Evolutionary conservation across 176 grass and related monocot species (phyloP), one percentile per base, ranked within the genome.

Genomic region (Hyparrhenia diplandra): DNA sequence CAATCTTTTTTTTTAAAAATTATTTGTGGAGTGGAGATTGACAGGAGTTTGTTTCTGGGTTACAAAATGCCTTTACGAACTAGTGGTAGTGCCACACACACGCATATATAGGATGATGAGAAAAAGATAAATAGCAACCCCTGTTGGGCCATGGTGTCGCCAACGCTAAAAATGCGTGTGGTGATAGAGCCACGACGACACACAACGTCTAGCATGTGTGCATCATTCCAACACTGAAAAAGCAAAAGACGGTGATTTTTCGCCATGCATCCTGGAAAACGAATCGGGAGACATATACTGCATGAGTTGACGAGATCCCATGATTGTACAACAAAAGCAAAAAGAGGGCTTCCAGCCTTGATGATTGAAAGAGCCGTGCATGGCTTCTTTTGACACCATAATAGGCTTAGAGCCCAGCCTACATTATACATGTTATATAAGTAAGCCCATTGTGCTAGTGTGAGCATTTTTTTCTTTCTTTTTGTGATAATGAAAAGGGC

Each of bases 341-440:
- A 61, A n/a, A n/a, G n/a, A 35, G 68, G 30, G 41, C 61, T 5
- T 25, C 52, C 8, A 6, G 11, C 0, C 1, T 1, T 45, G 59
- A 83, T 83, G 80, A 79, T 83, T 83, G 86, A 73, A 79, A 65
- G 67, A 78, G 34, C 58, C 58, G 17, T 43, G 43, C 80, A 18
- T 45, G 24, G 24, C 23, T 72, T 72, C 74, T 76, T 82, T 12
- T 37, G 35, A 71, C 67, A 83, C 41, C 4, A 73, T 82, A 23
- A 61, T 71, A 72, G 39, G 27, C 3, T 62, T 14, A 8, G 25
- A 17, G 17, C 24, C 57, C 13, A 30, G 36, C 55, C 54, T 71
- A 20, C 3, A 46, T 46, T 46, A 16, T 46, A 45, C 42, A 13
- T 43, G 42, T 43, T 43, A 43, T 42, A 43, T 3, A 13, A 11